A percentile compares a stretch with the other conserved stretches of the same genome.
These are phyloP conservation scores for Russula dissimulans DNA, from an alignment of 768 basidiomycete species.

Conservation along the genomic window DNA sequence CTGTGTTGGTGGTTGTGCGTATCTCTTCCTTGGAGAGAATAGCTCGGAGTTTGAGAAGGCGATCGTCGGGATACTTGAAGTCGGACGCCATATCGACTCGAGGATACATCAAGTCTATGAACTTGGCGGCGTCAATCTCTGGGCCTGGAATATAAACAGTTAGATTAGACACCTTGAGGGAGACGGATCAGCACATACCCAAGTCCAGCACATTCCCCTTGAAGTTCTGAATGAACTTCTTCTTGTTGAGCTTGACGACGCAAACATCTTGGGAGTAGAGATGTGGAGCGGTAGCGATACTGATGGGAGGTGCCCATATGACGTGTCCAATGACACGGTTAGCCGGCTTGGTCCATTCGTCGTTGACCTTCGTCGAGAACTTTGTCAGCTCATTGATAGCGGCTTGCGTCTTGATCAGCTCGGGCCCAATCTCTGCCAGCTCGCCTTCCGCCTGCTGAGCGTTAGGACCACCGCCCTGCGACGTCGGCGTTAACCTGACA, in stretches of 20 bases:
- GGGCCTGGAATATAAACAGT: not conserved
- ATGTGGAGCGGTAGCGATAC: not conserved
- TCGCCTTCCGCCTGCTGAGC: not conserved
- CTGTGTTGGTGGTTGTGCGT: not conserved
- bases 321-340: not conserved
- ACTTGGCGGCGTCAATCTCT: not conserved
- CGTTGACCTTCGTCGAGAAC: not conserved
- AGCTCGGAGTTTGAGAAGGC: not conserved
- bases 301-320: conserved; percentile 1
- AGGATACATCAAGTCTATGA: not conserved
- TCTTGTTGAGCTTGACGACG: not conserved
- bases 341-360: not conserved
- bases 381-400: not conserved
- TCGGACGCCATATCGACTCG: not conserved
- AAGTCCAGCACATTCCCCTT: not conserved
- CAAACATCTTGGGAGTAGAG: not conserved
- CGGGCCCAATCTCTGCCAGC: not conserved
- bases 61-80: not conserved
- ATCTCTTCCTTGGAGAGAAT: not conserved
- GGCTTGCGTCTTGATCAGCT: not conserved
- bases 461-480: not conserved
- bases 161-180: not conserved
- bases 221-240: not conserved
- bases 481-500: not conserved
- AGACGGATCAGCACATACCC: not conserved